Percentiles rank a stretch among this genome's conserved stretches.
These are phyloP conservation scores for Alternaria panax DNA, from an alignment of 2,329 filamentous ascomycete genomes.

Conservation along the genomic window DNA sequence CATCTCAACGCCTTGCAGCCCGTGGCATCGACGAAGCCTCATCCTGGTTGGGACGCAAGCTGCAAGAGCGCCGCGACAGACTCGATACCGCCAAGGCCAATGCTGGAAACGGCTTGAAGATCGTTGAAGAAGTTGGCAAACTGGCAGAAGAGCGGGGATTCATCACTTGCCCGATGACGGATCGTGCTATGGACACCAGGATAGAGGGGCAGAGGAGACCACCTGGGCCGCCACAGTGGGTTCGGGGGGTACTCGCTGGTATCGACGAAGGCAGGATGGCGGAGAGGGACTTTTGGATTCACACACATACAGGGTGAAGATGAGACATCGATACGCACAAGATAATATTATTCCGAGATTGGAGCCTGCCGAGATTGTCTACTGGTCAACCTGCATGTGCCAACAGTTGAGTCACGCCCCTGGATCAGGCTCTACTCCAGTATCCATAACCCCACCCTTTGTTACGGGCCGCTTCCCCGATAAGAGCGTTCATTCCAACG, in stretches of 20 bases:
- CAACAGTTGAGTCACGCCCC: neutral
- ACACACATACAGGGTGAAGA: slow-evolving; percentile 28
- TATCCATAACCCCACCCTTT: too few relatives aligned
- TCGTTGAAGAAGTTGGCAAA: slow-evolving; percentile 34
- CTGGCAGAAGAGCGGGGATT: slow-evolving; percentile 29
- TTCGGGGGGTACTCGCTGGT: slow-evolving; percentile 33
- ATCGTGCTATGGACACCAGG: neutral
- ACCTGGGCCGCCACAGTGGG: slow-evolving; percentile 34
- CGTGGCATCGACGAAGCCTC: slow-evolving; percentile 33
- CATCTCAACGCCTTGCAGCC: slow-evolving; percentile 34
- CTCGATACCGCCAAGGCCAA: neutral
- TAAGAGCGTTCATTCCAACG: neutral
- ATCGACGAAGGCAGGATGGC: slow-evolving; percentile 38
- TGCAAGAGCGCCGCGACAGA: slow-evolving; percentile 24
- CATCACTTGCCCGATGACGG: slow-evolving; percentile 30
- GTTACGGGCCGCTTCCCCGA: neutral
- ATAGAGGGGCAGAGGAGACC: slow-evolving; percentile 4
- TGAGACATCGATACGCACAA: neutral
- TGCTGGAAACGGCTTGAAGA: slow-evolving; percentile 9
- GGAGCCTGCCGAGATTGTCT: neutral
- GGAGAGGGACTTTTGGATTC: slow-evolving; percentile 39
- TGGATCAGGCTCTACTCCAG: neutral
- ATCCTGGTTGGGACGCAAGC: slow-evolving; percentile 34
- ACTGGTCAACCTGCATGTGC: neutral
- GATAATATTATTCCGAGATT: neutral